A percentile compares a stretch with the other conserved stretches of the same genome.
These are phyloP conservation scores for Blastobotrys illinoisensis DNA, from an alignment of 1,139 yeast genomes.

Conservation along the genomic window DNA sequence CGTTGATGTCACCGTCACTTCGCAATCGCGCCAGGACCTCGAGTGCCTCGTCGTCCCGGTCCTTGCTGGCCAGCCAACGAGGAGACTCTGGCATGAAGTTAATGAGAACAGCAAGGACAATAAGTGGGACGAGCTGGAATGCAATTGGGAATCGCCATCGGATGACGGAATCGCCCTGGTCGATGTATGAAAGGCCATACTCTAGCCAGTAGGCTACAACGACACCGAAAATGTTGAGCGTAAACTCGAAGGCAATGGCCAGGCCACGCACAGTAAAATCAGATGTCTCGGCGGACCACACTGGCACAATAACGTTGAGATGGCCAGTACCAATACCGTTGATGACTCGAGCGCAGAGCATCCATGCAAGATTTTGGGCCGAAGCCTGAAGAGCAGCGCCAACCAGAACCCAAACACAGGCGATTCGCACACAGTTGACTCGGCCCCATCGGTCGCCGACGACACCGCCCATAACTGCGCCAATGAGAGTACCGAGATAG, in stretches of 20 bases:
- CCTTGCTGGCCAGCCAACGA: constrained; percentile 50
- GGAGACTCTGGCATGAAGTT: constrained; percentile 41
- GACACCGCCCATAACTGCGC: constrained; percentile 32
- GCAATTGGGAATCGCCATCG: constrained; percentile 32
- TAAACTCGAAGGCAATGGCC: constrained; percentile 47
- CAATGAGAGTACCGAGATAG: constrained; percentile 35
- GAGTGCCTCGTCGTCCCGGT: constrained; percentile 26
- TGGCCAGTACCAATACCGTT: constrained; percentile 57
- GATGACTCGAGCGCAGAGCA: constrained; percentile 45
- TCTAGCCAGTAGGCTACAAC: constrained; percentile 77
- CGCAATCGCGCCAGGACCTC: constrained; percentile 10
- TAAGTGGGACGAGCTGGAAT: constrained; percentile 29
- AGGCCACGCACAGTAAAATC: constrained; percentile 55
- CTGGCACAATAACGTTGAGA: constrained; percentile 55
- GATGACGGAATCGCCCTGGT: constrained; percentile 17
- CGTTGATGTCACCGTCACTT: constrained; percentile 8
- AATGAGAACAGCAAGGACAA: constrained; percentile 17
- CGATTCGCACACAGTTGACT: constrained; percentile 28
- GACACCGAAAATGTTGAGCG: constrained; percentile 42
- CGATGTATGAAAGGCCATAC: constrained; percentile 60
- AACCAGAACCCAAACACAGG: constrained; percentile 28
- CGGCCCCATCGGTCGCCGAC: constrained; percentile 30
- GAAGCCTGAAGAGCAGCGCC: constrained; percentile 34
- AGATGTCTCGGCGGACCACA: constrained; percentile 52
- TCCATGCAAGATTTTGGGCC: constrained; percentile 29